Base-by-base conservation (phyloP, 176 grass and related monocot species). In the Themeda triandra region DNA sequence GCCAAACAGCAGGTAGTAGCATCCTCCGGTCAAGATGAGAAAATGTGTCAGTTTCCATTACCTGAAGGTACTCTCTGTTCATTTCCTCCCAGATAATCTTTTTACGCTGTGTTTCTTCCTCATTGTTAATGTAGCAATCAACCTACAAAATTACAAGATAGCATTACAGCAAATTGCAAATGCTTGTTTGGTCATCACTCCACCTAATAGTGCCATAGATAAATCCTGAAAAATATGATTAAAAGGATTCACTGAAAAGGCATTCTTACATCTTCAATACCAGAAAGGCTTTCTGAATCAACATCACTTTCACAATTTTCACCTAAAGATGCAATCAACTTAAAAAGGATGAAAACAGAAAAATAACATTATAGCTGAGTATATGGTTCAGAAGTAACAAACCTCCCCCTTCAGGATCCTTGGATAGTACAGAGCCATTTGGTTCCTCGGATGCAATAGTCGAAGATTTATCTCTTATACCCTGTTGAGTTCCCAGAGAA, bases 51-150 rank as follows among this genome's bases (percentile, higher is more conserved):
- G 66, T 44, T 64, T 45, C 59, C 19, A 67, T 73, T 83, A 97
- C 92, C 90, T 97, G 80, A 79, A 94, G 92, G 86, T 94, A 97
- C 46, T 91, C 92, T 89, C 85, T 97, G 74, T 97, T 97, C 90
- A 97, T 94, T 91, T 97, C 92, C 88, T 97, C 95, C 90, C 92
- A 94, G 39, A 97, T 97, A 80, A 97, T 88, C 29, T 86, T 97
- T 83, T 94, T 94, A 69, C 83, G 83, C 17, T 88, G 80, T 83
- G 88, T 94, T 88, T 97, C 92, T 85, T 97, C 88, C 73, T 97
- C 95, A 81, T 92, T 87, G 69, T 94, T 79, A 66, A 97, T 90
- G 71, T 94, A 97, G 64, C 79, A 88, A 42, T 91, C 84, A 77
- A 97, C 88, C 92, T 94, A 84, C 39, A 51, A 66, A 74, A 81